phyloP scores from a whole-genome alignment of 495 filamentous ascomycete genomes.

The Lepidopterella palustris region DNA sequence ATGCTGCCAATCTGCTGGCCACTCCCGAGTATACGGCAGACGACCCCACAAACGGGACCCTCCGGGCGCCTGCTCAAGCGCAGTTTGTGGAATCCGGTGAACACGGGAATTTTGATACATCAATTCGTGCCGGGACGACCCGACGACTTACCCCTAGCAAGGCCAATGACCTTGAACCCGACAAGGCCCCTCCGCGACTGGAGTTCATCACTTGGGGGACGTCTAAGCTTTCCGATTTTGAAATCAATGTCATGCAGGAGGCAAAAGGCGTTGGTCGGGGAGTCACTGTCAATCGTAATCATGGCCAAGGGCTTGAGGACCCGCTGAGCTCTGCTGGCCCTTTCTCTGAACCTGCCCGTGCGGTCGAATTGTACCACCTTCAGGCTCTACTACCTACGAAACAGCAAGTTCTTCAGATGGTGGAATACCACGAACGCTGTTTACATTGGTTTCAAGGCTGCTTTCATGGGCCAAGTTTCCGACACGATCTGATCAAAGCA shows the following conservation, averaged over 20 bases:
- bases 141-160: too few species aligned
- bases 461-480: constrained; percentile 36
- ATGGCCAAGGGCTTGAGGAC: neutral
- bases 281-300: constrained; percentile 1
- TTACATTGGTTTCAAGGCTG: constrained; percentile 41
- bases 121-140: too few species aligned
- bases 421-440: constrained; percentile 37
- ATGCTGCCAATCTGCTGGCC: neutral
- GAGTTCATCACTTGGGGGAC: constrained; percentile 23
- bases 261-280: neutral
- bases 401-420: constrained; percentile 33
- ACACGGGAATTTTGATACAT: too few species aligned
- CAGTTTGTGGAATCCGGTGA: too few species aligned
- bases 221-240: constrained; percentile 16
- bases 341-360: constrained; percentile 11
- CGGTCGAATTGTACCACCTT: constrained; percentile 19
- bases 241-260: constrained; percentile 6
- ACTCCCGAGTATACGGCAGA: neutral
- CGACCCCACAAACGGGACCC: neutral
- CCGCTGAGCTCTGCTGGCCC: neutral
- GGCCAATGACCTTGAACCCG: too few species aligned
- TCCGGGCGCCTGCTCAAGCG: too few species aligned
- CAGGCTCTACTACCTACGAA: constrained; percentile 36
- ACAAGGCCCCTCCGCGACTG: constrained; percentile 6
- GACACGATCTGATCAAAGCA: constrained; percentile 31